Conservation (phyloP, 306 rosid species). For the Prunus persica region DNA sequence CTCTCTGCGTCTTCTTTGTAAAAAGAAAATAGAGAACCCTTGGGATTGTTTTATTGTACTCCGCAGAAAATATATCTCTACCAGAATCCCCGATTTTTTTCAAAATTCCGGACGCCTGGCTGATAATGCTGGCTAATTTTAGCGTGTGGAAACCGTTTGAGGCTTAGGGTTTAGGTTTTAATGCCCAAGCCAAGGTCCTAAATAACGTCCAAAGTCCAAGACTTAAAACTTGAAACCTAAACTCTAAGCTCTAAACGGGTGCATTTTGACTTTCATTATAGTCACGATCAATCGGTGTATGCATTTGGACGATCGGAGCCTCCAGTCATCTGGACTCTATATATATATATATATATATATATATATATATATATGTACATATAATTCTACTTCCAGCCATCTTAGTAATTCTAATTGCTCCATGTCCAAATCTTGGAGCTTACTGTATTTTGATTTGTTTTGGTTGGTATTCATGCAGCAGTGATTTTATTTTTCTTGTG, state of each 20-base stretch:
- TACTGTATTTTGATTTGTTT: not conserved
- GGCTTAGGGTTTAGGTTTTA: not conserved
- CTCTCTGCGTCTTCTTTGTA: not conserved
- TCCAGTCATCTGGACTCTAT: not conserved
- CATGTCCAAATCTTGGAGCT: not conserved
- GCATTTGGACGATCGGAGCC: not conserved
- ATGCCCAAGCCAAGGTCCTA: not conserved
- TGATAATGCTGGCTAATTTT: too few relatives aligned
- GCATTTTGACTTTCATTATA: not conserved
- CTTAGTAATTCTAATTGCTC: not conserved
- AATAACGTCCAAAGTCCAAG: not conserved
- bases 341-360: not conserved
- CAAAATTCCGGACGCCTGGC: not conserved
- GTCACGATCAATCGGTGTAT: not conserved
- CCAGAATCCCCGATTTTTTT: not conserved
- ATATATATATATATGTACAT: too few relatives aligned
- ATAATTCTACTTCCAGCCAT: not conserved
- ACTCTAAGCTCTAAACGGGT: not conserved
- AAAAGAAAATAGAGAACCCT: not conserved
- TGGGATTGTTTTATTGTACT: not conserved
- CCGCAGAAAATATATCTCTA: not conserved
- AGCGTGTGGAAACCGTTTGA: not conserved
- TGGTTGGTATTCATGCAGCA: not conserved
- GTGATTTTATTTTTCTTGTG: not conserved
- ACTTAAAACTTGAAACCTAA: not conserved